Evolutionary conservation across 306 rosid genomes (phyloP).

Genomic region (Canavalia ensiformis): DNA sequence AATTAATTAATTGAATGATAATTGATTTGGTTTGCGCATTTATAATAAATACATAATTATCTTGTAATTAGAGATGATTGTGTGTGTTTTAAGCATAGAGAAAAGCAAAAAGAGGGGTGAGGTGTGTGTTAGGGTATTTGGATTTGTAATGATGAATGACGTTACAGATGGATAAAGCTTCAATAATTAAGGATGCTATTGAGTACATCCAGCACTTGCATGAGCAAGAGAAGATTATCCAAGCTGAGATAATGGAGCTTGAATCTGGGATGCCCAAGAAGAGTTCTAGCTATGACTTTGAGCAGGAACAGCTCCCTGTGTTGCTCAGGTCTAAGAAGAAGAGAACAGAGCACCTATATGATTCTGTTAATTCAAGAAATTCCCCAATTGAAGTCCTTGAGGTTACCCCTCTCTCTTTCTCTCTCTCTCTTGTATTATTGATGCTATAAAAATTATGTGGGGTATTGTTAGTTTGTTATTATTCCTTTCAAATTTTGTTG

Average conservation of each 20-base stretch:
- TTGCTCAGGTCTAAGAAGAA: slow-evolving; percentile 82
- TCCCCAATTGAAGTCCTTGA: slow-evolving; percentile 79
- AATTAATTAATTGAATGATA: not conserved
- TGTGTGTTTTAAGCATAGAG: not conserved
- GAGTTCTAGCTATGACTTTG: slow-evolving; percentile 52
- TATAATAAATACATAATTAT: not conserved
- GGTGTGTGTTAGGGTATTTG: not conserved
- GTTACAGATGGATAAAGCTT: slow-evolving; percentile 97
- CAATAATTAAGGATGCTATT: slow-evolving; percentile 92
- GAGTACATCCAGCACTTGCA: slow-evolving; percentile 81
- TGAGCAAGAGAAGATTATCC: slow-evolving; percentile 75
- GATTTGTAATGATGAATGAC: not conserved
- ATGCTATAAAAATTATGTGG: slow-evolving; percentile 27
- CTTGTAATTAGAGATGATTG: not conserved
- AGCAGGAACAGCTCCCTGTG: slow-evolving; percentile 64
- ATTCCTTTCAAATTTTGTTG: not conserved
- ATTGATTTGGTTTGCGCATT: no score
- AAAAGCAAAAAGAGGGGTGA: no score
- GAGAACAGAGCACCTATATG: slow-evolving; percentile 62
- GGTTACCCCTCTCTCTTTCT: slow-evolving; percentile 47
- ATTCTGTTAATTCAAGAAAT: slow-evolving; percentile 59
- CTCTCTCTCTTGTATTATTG: slow-evolving; percentile 51
- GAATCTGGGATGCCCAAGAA: slow-evolving; percentile 70
- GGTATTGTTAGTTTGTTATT: slow-evolving; percentile 25
- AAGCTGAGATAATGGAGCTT: slow-evolving; percentile 80